A percentile compares a stretch with the other conserved stretches of the same genome.
These are phyloP conservation scores for Trichomonas vaginalis DNA, from an alignment of 208 protist genomes.

Conservation along the genomic window DNA sequence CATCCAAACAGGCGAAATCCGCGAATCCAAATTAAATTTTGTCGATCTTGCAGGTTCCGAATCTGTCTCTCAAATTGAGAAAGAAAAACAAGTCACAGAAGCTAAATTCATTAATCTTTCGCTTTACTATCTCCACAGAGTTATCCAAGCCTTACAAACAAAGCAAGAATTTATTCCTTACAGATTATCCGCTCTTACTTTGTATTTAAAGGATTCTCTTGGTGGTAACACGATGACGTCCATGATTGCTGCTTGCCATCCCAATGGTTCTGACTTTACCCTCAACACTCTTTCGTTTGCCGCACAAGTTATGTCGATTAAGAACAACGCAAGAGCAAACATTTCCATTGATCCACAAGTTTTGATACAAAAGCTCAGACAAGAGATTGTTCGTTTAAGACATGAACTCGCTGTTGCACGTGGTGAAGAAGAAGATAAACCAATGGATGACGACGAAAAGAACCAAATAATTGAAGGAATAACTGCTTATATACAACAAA, in stretches of 20 bases:
- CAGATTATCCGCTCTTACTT: constrained; percentile 47
- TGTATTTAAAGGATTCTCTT: constrained; percentile 46
- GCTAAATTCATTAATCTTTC: constrained; percentile 67
- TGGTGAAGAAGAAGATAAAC: not conserved
- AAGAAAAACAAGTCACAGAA: constrained; percentile 55
- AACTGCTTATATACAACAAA: not conserved
- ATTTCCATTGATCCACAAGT: not conserved
- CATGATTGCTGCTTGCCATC: constrained; percentile 40
- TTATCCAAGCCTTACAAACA: constrained; percentile 18
- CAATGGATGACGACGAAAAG: not conserved
- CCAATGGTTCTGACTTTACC: not conserved
- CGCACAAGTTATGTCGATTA: not conserved
- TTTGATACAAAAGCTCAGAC: not conserved
- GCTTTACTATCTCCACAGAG: constrained; percentile 57
- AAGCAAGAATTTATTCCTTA: constrained; percentile 41
- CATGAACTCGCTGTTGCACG: not conserved
- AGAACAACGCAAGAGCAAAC: not conserved
- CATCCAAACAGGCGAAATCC: not conserved
- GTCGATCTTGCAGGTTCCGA: constrained; percentile 74
- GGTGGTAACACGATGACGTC: constrained; percentile 49
- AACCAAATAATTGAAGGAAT: not conserved
- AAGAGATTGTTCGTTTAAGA: not conserved
- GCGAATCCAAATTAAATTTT: constrained; percentile 49
- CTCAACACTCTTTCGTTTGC: not conserved
- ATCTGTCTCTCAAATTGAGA: constrained; percentile 49